These are phyloP conservation scores for Sclerotinia trifoliorum DNA, from an alignment of 2,329 filamentous ascomycete genomes.

Conservation along the genomic window DNA sequence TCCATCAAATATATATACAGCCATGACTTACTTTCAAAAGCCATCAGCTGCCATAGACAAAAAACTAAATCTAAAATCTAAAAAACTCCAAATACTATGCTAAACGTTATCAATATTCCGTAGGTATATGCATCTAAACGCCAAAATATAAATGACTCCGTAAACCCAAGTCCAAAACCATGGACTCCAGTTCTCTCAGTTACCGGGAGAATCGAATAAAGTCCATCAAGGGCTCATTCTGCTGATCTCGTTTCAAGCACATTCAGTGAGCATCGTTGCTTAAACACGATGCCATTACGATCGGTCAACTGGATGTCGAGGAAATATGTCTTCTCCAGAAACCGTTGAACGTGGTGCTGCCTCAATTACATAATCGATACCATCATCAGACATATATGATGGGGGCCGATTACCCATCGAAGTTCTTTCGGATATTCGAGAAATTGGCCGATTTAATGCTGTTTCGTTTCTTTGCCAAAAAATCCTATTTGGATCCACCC, in stretches of 20 bases:
- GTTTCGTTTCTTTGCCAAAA: constrained; percentile 67
- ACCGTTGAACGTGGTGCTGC: constrained; percentile 59
- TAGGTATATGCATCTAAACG: constrained; percentile 13
- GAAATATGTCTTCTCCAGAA: constrained; percentile 47
- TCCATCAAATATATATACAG: background rate
- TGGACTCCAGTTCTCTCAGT: background rate
- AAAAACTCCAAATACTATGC: constrained; percentile 14
- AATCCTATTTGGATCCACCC: constrained; percentile 76
- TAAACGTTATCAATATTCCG: constrained; percentile 17
- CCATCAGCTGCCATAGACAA: background rate
- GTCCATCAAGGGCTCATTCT: constrained; percentile 18
- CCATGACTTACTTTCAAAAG: background rate
- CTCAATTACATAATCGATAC: constrained; percentile 69
- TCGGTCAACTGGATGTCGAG: constrained; percentile 50
- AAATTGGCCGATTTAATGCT: constrained; percentile 27
- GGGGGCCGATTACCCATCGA: constrained; percentile 58
- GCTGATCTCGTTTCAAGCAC: constrained; percentile 1
- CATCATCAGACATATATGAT: constrained; percentile 74
- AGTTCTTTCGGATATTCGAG: constrained; percentile 29
- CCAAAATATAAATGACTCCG: background rate
- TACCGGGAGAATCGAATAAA: background rate
- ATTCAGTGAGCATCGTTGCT: background rate
- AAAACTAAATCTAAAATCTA: background rate
- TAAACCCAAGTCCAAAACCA: background rate
- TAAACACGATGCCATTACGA: constrained; percentile 17